phyloP scores from a whole-genome alignment of 2,329 filamentous ascomycete species.

The Allantophomopsis cytisporea region DNA sequence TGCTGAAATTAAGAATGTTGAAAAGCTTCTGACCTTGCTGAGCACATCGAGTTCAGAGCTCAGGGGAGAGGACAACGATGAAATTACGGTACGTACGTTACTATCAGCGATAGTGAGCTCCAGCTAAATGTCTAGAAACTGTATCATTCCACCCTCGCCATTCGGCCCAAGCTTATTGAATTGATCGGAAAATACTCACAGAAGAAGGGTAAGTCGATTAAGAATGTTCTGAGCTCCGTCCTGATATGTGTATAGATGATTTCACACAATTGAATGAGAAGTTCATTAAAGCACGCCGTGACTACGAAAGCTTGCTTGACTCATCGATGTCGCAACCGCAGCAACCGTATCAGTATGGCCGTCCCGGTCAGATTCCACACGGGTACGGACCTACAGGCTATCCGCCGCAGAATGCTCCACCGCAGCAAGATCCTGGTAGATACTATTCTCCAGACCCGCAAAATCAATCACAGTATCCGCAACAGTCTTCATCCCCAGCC shows the following conservation, averaged over 20 bases:
- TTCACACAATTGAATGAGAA: slow-evolving; percentile 98
- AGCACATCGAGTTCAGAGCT: slow-evolving; percentile 74
- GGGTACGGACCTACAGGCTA: slow-evolving; percentile 18
- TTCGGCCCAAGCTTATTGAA: slow-evolving; percentile 93
- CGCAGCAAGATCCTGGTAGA: slow-evolving; percentile 47
- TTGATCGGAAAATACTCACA: slow-evolving; percentile 98
- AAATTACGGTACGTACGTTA: slow-evolving; percentile 61
- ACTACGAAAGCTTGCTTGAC: slow-evolving; percentile 93
- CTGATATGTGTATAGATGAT: slow-evolving; percentile 51
- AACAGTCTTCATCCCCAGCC: slow-evolving; percentile 33
- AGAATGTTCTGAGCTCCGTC: slow-evolving; percentile 3
- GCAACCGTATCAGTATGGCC: slow-evolving; percentile 60
- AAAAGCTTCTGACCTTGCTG: slow-evolving; percentile 74
- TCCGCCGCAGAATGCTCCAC: slow-evolving; percentile 20
- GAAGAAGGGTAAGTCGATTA: slow-evolving; percentile 66
- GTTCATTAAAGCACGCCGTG: slow-evolving; percentile 94
- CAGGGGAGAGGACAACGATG: slow-evolving; percentile 86
- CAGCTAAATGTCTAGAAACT: slow-evolving; percentile 39
- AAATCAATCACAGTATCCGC: slow-evolving; percentile 28
- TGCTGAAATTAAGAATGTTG: slow-evolving; percentile 63
- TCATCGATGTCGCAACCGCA: slow-evolving; percentile 93
- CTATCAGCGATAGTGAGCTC: background rate
- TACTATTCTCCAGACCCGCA: slow-evolving; percentile 51
- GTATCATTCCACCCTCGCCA: slow-evolving; percentile 89
- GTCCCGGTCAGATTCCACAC: slow-evolving; percentile 1